Percentiles rank a stretch among this genome's conserved stretches.
Conservation (phyloP, 257 asterid genomes). For the Fraxinus cuspidata region DNA sequence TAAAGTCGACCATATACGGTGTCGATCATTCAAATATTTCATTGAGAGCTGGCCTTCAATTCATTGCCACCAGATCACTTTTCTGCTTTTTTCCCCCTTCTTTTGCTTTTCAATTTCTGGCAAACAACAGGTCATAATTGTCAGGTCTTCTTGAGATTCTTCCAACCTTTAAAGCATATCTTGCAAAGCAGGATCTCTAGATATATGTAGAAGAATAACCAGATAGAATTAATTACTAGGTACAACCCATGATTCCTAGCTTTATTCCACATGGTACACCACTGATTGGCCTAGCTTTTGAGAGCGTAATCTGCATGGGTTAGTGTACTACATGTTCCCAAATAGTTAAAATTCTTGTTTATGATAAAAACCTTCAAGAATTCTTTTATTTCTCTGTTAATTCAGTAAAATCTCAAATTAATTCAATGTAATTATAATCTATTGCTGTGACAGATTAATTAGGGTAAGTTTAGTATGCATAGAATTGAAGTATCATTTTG, state of each 20-base stretch:
- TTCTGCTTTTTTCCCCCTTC: background rate
- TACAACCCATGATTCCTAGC: conserved; percentile 15
- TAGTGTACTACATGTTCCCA: background rate
- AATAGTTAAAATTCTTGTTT: background rate
- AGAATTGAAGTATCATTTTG: too few relatives aligned
- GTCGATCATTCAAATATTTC: background rate
- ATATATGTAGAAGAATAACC: conserved; percentile 3
- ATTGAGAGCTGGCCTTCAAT: conserved; percentile 20
- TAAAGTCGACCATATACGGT: background rate
- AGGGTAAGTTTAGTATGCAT: too few relatives aligned
- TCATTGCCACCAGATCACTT: background rate
- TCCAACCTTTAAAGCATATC: conserved; percentile 35
- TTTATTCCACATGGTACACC: conserved; percentile 45
- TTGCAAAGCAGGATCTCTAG: conserved; percentile 17
- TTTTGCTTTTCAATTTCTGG: conserved; percentile 9
- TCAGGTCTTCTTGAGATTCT: conserved; percentile 40
- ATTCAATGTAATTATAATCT: background rate
- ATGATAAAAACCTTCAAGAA: background rate
- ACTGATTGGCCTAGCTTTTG: conserved; percentile 20
- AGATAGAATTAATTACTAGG: conserved; percentile 9
- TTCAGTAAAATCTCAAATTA: too few relatives aligned
- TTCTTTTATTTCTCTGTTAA: background rate
- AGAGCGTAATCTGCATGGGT: conserved; percentile 14
- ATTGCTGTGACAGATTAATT: background rate
- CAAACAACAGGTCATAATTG: conserved; percentile 20